Conservation (phyloP, 495 filamentous ascomycete genomes). For the Terfezia claveryi region DNA sequence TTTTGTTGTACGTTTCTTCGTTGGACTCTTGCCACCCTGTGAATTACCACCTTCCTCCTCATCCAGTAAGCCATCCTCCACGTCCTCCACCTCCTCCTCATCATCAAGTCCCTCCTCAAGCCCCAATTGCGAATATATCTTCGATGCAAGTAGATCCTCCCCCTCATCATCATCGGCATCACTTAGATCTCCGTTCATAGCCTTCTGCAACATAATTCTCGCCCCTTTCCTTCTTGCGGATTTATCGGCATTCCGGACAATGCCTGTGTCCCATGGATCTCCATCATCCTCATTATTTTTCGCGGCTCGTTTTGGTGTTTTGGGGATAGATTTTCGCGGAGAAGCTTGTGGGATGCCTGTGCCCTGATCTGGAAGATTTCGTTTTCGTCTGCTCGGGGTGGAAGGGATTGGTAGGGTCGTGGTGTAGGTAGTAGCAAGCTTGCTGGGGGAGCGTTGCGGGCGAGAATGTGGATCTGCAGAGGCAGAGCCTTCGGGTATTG, state of each 20-base stretch:
- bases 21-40: slow-evolving; percentile 20
- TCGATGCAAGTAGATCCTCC: slow-evolving; percentile 46
- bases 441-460: background rate
- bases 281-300: background rate
- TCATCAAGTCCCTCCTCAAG: slow-evolving; percentile 26
- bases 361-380: background rate
- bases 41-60: slow-evolving; percentile 1
- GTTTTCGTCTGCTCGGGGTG: background rate
- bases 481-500: background rate
- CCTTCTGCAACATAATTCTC: slow-evolving; percentile 15
- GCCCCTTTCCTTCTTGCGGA: slow-evolving; percentile 77
- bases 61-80: slow-evolving; percentile 7
- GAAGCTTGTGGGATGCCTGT: background rate
- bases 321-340: background rate
- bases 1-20: background rate
- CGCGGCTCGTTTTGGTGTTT: background rate
- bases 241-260: slow-evolving; percentile 39
- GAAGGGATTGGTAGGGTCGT: background rate
- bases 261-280: background rate
- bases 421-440: background rate
- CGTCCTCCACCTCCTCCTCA: slow-evolving; percentile 19
- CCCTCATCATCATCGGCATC: slow-evolving; percentile 58
- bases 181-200: slow-evolving; percentile 9
- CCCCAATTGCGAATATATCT: slow-evolving; percentile 39
- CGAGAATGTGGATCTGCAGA: too few species aligned